A percentile compares a stretch with the other conserved stretches of the same genome.
phyloP scores from a whole-genome alignment of 441 rosid genomes.

The Lepidium campestre region DNA sequence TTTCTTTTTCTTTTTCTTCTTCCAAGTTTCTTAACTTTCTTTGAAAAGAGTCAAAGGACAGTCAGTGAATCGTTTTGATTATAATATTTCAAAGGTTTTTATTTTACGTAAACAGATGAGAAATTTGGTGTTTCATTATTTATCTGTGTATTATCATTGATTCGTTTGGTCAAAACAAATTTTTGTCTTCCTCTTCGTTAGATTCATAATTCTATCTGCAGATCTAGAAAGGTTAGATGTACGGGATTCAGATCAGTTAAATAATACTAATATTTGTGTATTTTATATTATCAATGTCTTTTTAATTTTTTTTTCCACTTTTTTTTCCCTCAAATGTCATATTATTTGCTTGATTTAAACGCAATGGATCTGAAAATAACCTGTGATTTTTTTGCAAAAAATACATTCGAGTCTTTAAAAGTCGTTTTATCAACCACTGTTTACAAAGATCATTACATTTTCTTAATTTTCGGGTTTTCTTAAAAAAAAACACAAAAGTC shows the following conservation, averaged over 20 bases:
- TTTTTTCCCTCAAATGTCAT: neutral
- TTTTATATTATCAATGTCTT: neutral
- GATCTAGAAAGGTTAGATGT: slow-evolving; percentile 19
- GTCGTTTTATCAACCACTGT: neutral
- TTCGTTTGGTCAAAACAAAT: neutral
- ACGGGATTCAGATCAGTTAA: neutral
- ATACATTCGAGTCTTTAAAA: neutral
- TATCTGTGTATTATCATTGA: neutral
- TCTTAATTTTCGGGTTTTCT: no score
- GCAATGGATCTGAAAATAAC: neutral
- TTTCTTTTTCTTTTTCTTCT: neutral
- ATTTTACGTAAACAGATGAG: neutral
- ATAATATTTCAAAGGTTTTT: neutral
- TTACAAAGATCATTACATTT: neutral
- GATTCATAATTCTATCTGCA: neutral
- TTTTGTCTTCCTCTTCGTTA: neutral
- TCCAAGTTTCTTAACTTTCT: neutral
- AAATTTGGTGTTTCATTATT: neutral
- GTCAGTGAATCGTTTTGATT: neutral
- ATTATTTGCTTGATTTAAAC: neutral
- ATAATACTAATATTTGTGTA: neutral
- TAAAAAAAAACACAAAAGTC: no score
- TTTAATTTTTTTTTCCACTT: neutral
- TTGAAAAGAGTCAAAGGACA: neutral
- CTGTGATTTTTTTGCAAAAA: neutral